Base-by-base conservation (phyloP, 352 stramenopile genomes). In the Phytophthora citricola region DNA sequence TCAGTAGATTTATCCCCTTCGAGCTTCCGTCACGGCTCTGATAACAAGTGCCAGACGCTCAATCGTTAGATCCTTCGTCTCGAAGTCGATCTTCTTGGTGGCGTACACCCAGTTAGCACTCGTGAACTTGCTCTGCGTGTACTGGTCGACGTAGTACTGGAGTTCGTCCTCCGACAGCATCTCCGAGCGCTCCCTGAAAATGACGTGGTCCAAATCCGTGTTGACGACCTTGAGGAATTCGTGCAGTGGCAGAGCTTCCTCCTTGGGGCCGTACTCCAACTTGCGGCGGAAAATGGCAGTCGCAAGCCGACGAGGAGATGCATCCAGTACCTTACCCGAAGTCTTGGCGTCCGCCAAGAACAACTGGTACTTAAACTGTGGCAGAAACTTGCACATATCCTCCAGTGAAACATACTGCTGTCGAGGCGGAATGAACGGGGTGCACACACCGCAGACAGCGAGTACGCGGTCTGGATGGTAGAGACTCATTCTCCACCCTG, bases 381-480 rank as follows among this genome's bases (percentile, higher is more conserved):
- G 79, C 9, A 71, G 4, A 5, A 46, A 51, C 24, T 75, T 66
- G 22, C 59, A 61, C 26, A 76, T 50, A 24, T 55, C 66, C 48
- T 79, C 75, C 9, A 81, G 40, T n/a, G 73, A 63, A 20, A 85
- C 32, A 47, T 78, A 84, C 29, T 71, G 26, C 24, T 75, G 53
- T 12, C 44, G 58, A 2, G 71, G 72, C 0, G 80, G 78, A 27
- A 79, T 58, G 57, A 83, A 89, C 22, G 83, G 80, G 40, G 79
- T 90, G 58, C 76, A 89, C 34, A 91, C 68, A n/a, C 73, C 58
- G n/a, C 59, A 79, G 9, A 86, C 70, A 17, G 75, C 83, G 20
- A 85, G 46, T 24, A 90, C 78, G 2, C 83, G 80, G 32, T 79
- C 64, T 2, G 78, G 78, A 48, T 89, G 77, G 66, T 81, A 89